Evolutionary conservation across 148 eudicot species (phyloP).

Genomic region (Rhododendron griersonianum): DNA sequence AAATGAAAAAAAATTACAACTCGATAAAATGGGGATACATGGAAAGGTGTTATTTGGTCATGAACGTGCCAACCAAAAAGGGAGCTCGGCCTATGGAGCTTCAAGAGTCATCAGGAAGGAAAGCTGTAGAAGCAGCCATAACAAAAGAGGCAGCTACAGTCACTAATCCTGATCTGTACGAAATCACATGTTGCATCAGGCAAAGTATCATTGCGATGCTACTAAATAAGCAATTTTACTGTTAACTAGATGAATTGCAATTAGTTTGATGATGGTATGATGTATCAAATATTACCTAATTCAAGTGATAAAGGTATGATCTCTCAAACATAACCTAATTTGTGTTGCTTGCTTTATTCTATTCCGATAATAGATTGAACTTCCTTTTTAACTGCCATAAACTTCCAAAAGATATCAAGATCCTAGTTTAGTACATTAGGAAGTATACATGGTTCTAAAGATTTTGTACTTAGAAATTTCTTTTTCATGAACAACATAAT

Average conservation of each 20-base stretch:
- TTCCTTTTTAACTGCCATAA: background rate
- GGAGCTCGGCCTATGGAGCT: too few species aligned
- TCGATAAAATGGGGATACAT: too few species aligned
- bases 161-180: constrained; percentile 77
- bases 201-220: background rate
- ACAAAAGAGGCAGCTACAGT: constrained; percentile 74
- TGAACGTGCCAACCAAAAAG: too few species aligned
- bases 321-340: background rate
- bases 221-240: background rate
- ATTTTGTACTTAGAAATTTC: background rate
- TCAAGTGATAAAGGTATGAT: background rate
- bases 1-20: too few species aligned
- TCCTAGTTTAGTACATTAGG: background rate
- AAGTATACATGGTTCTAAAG: background rate
- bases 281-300: background rate
- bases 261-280: background rate
- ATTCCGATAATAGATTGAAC: background rate
- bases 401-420: background rate
- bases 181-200: constrained; percentile 43
- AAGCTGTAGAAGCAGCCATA: constrained; percentile 51
- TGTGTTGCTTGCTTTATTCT: background rate
- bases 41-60: too few species aligned
- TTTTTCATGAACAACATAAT: background rate
- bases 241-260: background rate
- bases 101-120: constrained; percentile 36